These are phyloP conservation scores for Amanita phalloides DNA, from an alignment of 768 basidiomycete genomes.

Conservation along the genomic window DNA sequence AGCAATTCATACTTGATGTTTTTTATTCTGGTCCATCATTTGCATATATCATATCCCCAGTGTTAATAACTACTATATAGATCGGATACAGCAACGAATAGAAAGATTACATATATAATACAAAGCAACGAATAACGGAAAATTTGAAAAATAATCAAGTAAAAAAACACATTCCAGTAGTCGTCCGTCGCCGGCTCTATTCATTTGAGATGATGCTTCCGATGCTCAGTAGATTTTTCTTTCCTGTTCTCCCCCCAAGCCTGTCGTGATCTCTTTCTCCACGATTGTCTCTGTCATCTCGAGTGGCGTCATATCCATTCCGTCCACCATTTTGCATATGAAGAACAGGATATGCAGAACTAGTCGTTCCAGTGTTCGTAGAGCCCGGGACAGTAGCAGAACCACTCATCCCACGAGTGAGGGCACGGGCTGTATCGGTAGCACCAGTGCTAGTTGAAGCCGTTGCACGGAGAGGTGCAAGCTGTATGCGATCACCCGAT, in stretches of 20 bases:
- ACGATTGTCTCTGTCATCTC: constrained; percentile 12
- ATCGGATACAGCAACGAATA: too few relatives aligned
- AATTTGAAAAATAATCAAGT: too few relatives aligned
- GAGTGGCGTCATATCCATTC: constrained; percentile 13
- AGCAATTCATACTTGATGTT: neutral
- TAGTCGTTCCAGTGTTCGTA: neutral
- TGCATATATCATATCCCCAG: neutral
- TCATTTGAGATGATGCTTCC: constrained; percentile 59
- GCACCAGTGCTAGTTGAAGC: neutral
- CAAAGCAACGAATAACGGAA: neutral
- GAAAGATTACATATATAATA: neutral
- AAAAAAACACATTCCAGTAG: too few relatives aligned
- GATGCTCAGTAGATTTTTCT: constrained; percentile 62
- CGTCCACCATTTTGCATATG: constrained; percentile 25
- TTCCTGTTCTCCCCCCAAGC: constrained; percentile 18
- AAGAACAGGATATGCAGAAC: constrained; percentile 17
- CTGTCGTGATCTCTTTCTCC: constrained; percentile 12
- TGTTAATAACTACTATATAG: neutral
- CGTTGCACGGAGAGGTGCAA: constrained; percentile 35
- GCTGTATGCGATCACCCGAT: constrained; percentile 35
- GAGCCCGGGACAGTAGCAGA: neutral
- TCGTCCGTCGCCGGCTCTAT: neutral
- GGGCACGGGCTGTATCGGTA: neutral
- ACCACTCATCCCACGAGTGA: neutral
- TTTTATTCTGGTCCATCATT: neutral